Evolutionary conservation across 148 eudicot species (phyloP).

Genomic region (Cornus controversa): DNA sequence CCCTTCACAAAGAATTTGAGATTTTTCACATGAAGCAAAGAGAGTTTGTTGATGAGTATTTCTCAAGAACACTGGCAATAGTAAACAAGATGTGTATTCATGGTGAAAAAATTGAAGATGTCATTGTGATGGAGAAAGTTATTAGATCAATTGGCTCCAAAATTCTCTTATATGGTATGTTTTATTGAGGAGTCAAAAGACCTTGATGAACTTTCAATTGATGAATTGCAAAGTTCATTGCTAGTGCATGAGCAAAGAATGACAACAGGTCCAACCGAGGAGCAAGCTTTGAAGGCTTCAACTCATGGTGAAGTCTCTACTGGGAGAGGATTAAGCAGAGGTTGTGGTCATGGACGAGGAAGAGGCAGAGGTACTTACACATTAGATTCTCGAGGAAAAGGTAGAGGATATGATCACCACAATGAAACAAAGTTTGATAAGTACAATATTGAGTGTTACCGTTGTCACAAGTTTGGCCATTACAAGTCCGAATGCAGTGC

Average conservation of each 20-base stretch:
- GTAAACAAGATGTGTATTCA: background rate
- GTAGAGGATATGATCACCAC: too few relatives aligned
- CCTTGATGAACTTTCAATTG: too few relatives aligned
- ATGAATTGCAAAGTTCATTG: background rate
- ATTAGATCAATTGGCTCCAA: background rate
- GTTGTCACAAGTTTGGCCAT: too few relatives aligned
- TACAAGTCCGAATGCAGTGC: too few relatives aligned
- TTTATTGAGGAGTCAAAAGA: background rate
- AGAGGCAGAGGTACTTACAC: background rate
- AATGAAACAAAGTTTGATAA: too few relatives aligned
- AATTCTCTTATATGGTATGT: background rate
- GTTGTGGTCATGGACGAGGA: background rate
- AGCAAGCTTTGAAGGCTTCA: background rate
- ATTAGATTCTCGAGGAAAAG: background rate
- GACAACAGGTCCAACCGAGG: background rate
- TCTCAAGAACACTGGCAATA: background rate
- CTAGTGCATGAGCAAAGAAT: background rate
- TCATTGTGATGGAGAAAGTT: constrained; percentile 1
- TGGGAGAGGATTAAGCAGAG: background rate
- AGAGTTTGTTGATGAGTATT: background rate
- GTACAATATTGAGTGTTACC: too few relatives aligned
- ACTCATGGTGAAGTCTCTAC: background rate
- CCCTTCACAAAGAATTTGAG: too few relatives aligned
- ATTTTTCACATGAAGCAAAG: background rate
- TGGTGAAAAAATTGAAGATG: background rate